Conservation (phyloP, 164 flowering plant genomes). For the Vitis riparia region DNA sequence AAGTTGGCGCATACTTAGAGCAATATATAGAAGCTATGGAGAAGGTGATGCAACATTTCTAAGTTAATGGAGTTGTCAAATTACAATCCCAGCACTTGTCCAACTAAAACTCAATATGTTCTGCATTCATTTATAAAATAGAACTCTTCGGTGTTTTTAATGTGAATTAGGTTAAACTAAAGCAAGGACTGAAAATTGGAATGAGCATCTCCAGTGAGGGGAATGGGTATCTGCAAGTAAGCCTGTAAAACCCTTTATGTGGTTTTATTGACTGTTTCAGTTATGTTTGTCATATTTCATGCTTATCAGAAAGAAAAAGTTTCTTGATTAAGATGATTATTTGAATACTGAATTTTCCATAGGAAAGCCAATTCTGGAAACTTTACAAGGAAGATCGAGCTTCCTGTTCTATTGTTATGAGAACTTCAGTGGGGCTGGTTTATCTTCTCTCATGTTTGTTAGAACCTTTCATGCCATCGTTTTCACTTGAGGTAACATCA, state of each 20-base stretch:
- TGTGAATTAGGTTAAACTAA: conserved; percentile 74
- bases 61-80: too few relatives aligned
- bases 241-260: conserved; percentile 7
- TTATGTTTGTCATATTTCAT: neutral
- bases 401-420: conserved; percentile 78
- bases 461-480: conserved; percentile 97
- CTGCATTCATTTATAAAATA: too few relatives aligned
- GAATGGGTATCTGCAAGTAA: conserved; percentile 89
- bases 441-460: conserved; percentile 80
- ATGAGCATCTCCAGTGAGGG: conserved; percentile 92
- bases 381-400: conserved; percentile 77
- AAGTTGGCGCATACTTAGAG: conserved; percentile 61
- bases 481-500: conserved; percentile 68
- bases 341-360: too few relatives aligned
- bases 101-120: too few relatives aligned
- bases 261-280: neutral
- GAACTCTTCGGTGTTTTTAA: neutral
- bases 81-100: too few relatives aligned
- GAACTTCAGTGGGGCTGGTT: conserved; percentile 79
- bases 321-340: too few relatives aligned
- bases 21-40: conserved; percentile 95
- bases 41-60: conserved; percentile 46
- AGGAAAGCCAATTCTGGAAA: conserved; percentile 96
- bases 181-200: conserved; percentile 88
- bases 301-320: too few relatives aligned